Evolutionary conservation across 2,329 filamentous ascomycete genomes (phyloP).

Genomic region (Fusarium marasasianum): DNA sequence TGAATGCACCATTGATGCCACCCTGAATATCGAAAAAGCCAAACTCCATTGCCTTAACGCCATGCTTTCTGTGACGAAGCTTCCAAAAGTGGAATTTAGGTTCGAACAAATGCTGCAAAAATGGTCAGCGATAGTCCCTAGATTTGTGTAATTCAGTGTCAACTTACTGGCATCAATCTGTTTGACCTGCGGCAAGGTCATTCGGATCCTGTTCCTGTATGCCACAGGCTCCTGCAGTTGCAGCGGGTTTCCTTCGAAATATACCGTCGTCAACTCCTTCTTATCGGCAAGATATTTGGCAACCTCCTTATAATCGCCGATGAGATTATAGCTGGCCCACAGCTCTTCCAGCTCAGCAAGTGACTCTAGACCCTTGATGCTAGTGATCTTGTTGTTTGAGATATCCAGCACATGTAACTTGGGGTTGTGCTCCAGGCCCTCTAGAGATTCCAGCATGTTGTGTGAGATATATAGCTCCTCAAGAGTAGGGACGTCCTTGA

Average conservation of each 20-base stretch:
- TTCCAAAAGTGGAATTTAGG: slow-evolving; percentile 21
- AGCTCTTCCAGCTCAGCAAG: slow-evolving; percentile 83
- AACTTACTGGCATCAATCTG: slow-evolving; percentile 98
- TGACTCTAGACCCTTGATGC: slow-evolving; percentile 75
- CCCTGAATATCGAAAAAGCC: slow-evolving; percentile 20
- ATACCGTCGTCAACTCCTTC: slow-evolving; percentile 84
- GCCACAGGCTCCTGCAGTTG: slow-evolving; percentile 82
- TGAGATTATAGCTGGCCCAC: slow-evolving; percentile 91
- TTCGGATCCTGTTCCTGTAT: slow-evolving; percentile 91
- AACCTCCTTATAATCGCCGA: slow-evolving; percentile 83
- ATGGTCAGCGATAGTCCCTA: neutral
- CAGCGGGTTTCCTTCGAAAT: slow-evolving; percentile 94
- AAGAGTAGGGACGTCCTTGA: slow-evolving; percentile 77
- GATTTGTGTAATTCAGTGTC: neutral
- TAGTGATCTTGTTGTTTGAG: slow-evolving; percentile 84
- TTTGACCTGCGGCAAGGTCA: slow-evolving; percentile 85
- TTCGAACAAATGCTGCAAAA: slow-evolving; percentile 46
- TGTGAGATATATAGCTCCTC: slow-evolving; percentile 97
- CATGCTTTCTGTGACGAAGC: slow-evolving; percentile 35
- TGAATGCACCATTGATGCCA: slow-evolving; percentile 17
- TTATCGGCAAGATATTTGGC: slow-evolving; percentile 83
- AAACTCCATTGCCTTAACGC: slow-evolving; percentile 33
- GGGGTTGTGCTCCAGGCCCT: slow-evolving; percentile 73
- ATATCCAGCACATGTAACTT: slow-evolving; percentile 85
- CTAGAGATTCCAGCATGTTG: slow-evolving; percentile 83